Evolutionary conservation across 208 protist species (phyloP).

Genomic region (Trypanosoma avium): DNA sequence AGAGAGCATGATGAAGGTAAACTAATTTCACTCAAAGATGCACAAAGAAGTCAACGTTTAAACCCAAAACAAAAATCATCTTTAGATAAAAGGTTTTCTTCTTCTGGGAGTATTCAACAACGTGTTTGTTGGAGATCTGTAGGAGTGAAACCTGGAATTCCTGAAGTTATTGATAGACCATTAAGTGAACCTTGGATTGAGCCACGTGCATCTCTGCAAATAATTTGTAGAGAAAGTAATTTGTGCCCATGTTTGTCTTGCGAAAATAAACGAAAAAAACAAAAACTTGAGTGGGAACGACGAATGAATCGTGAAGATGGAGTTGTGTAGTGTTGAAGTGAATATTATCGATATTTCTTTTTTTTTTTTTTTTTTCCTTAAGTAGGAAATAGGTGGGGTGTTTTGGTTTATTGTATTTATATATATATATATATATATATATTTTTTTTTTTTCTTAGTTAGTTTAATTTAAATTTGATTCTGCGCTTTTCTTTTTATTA

Average conservation of each 20-base stretch:
- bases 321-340: not conserved
- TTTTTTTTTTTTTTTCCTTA: too few relatives aligned
- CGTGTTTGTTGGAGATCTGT: conserved; percentile 9
- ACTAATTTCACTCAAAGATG: not conserved
- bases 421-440: conserved; percentile 5
- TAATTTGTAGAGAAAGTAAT: conserved; percentile 1
- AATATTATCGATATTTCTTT: too few relatives aligned
- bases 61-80: not conserved
- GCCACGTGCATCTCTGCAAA: not conserved
- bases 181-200: conserved; percentile 10
- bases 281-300: not conserved
- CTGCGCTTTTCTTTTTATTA: not conserved
- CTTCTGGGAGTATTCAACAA: not conserved
- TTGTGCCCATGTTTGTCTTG: conserved; percentile 4
- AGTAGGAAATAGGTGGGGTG: not conserved
- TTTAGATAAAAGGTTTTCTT: not conserved
- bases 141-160: conserved; percentile 10
- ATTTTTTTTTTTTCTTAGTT: not conserved
- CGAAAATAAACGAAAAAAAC: conserved; percentile 1
- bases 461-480: not conserved
- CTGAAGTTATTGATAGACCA: conserved; percentile 20
- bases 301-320: too few relatives aligned
- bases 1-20: conserved; percentile 10
- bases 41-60: not conserved
- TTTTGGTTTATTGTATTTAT: not conserved